Evolutionary conservation across 371 early-diverging fungal species (phyloP), one percentile per base, ranked within the genome.

Genomic region (Saksenaea oblongispora): DNA sequence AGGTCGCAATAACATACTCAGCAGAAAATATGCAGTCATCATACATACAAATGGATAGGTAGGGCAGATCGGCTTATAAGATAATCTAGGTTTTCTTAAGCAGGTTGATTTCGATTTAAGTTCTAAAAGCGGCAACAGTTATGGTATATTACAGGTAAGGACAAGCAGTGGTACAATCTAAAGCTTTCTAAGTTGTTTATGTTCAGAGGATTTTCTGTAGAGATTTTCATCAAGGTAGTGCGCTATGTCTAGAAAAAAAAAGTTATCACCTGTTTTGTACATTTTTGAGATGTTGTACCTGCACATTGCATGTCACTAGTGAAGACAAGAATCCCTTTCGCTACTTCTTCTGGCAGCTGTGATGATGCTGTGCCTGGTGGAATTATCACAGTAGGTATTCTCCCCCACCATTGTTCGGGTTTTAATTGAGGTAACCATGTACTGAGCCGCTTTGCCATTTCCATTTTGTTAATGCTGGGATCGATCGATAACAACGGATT

Each of bases 341-440:
- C 18, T 44, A 44, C 14, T n/a, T 17, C 18, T 7, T 44, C 44
- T 18, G 17, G 11, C 0, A 18, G 44, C 44, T 44, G 44, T 0
- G 1, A 11, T n/a, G 44, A n/a, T 1, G 18, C 15, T 44, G 17
- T 17, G 8, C 18, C 22, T 11, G 44, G 15, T n/a, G 74, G 59
- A 18, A 80, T 54, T 1, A 75, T 18, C 35, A 80, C 28, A 1
- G 67, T n/a, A 0, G 78, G 78, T 26, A 77, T 36, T 54, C 69
- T 76, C 17, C 69, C 66, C 78, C 78, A 77, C 80, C 80, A 80
- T 14, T 17, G 61, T 9, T 71, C 54, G 5, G 80, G 78, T n/a
- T 69, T 44, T 22, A 80, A 62, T 9, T 71, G 53, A 15, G 74
- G 70, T 18, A 80, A 42, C 54, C 65, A 69, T 3, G 14, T 18